Evolutionary conservation across 805 yeast species (phyloP).

Genomic region (Candida awuae): DNA sequence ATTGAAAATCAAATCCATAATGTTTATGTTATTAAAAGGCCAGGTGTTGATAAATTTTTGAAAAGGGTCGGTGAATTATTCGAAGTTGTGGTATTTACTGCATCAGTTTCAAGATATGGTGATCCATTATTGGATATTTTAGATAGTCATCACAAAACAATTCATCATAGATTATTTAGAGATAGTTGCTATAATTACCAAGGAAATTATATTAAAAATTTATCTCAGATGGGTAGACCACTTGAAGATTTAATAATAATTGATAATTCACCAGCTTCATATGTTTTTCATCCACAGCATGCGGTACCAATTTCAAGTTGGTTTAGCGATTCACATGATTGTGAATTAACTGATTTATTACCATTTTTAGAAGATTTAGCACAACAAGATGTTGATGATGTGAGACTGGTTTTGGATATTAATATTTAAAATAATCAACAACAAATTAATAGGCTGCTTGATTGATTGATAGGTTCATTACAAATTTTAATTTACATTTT

Average conservation of each 20-base stretch:
- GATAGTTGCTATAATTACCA: constrained; percentile 91
- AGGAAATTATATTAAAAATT: constrained; percentile 89
- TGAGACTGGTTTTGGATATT: constrained; percentile 77
- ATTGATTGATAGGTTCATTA: too few relatives aligned
- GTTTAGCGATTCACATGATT: constrained; percentile 97
- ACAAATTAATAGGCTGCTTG: too few relatives aligned
- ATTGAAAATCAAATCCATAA: constrained; percentile 88
- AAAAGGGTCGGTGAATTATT: constrained; percentile 72
- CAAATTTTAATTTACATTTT: too few relatives aligned
- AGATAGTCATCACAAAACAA: constrained; percentile 54
- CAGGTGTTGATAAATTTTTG: constrained; percentile 95
- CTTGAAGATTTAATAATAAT: constrained; percentile 76
- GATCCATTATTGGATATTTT: constrained; percentile 88
- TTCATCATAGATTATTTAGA: constrained; percentile 89
- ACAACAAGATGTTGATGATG: constrained; percentile 66
- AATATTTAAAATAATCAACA: constrained; percentile 21
- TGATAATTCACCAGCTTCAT: constrained; percentile 98
- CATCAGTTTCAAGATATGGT: constrained; percentile 91
- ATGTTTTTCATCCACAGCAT: constrained; percentile 95
- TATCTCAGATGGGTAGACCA: constrained; percentile 92
- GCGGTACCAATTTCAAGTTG: constrained; percentile 95
- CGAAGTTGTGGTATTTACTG: constrained; percentile 96
- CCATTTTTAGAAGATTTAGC: constrained; percentile 88
- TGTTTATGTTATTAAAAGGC: constrained; percentile 93
- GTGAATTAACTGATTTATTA: constrained; percentile 83